These are phyloP conservation scores for Naganishia randhawae DNA, from an alignment of 768 basidiomycete genomes.

Conservation along the genomic window DNA sequence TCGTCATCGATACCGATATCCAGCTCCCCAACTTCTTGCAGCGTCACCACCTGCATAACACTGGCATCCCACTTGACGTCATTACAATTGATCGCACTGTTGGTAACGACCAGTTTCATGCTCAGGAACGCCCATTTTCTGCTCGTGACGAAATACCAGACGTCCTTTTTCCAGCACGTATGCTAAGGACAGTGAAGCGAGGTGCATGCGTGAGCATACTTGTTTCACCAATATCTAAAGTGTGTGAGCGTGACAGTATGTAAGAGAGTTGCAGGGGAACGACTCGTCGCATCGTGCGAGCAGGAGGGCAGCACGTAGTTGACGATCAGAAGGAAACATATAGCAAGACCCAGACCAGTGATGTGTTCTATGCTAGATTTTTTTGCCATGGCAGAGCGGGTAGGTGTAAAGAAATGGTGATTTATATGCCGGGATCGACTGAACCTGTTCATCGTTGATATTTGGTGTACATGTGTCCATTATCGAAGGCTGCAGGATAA, in stretches of 20 bases:
- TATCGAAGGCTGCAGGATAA: not conserved
- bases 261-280: not conserved
- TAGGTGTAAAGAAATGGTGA: not conserved
- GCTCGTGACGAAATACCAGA: conserved; percentile 36
- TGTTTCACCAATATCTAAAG: not conserved
- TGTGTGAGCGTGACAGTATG: too few relatives aligned
- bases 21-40: conserved; percentile 25
- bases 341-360: not conserved
- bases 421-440: not conserved
- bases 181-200: conserved; percentile 37
- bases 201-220: conserved; percentile 33
- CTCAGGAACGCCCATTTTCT: conserved; percentile 35
- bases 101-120: conserved; percentile 24
- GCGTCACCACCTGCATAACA: conserved; percentile 19
- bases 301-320: not conserved
- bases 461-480: too few relatives aligned
- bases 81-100: not conserved
- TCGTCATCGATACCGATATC: conserved; percentile 27
- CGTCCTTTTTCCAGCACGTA: conserved; percentile 36
- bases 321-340: not conserved
- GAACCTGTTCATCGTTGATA: not conserved
- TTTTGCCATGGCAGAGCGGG: not conserved
- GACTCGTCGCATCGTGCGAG: too few relatives aligned
- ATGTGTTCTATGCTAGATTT: not conserved
- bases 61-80: conserved; percentile 24